Base-by-base conservation (phyloP, 1,284 basidiomycete species). In the Cutaneotrichosporon cutaneum region DNA sequence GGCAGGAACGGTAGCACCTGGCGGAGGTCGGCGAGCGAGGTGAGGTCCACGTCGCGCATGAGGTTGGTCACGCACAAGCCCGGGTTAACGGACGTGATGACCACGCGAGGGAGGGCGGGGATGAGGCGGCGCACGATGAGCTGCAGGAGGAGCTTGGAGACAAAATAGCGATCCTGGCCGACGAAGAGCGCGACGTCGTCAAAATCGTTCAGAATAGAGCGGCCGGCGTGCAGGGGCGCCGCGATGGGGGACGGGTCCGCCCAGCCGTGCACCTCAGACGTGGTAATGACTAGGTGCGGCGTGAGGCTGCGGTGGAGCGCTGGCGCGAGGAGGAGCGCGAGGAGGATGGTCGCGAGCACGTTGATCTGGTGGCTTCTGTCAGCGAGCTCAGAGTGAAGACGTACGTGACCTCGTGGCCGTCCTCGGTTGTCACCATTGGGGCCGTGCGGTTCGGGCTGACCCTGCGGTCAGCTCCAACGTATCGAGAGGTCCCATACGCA, bases 141-240 rank as follows among this genome's bases (percentile, higher is more conserved):
- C 35, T 68, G 67, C n/a, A 70, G 69, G 14, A 70, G 48, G 18
- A 67, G 61, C 69, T 70, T 70, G 36, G 68, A 66, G 36, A 61
- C 35, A n/a, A 52, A 63, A 44, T 70, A 70, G 11, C 68, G 59
- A 2, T 36, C 48, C 1, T 26, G 22, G 33, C 53, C 62, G 26
- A 47, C 44, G 36, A 60, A 70, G 1, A 16, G 47, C 3, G 21
- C 27, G 8, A 36, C 44, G 53, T 66, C 60, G 55, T 70, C 64
- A 33, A 60, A 54, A 11, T 42, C 18, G 6, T 2, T n/a, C 13
- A 68, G 10, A 26, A 70, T 59, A 10, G 26, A 16, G 18, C 14
- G 9, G 22, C 47, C 47, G 0, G 14, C n/a, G 18, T 45, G 18
- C n/a, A 65, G 27, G 11, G 59, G 26, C 4, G 30, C 33, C 14